phyloP scores from a whole-genome alignment of 805 yeast species.

The Starmerella ratchasimensis region DNA sequence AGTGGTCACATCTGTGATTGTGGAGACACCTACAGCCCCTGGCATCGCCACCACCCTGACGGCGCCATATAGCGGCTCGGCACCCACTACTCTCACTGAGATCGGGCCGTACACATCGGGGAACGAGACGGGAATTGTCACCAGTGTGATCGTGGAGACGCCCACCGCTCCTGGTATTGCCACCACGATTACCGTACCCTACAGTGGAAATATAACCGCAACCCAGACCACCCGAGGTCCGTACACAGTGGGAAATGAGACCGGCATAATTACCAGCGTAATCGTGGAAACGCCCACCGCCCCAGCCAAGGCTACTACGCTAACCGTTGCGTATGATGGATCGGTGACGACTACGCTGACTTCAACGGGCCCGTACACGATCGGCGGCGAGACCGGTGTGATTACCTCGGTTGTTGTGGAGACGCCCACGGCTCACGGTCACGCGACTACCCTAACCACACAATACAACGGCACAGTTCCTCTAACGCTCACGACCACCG shows the following conservation, averaged over 20 bases:
- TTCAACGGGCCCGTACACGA: background rate
- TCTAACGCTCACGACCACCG: slow-evolving; percentile 1
- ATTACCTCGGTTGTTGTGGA: background rate
- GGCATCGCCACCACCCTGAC: background rate
- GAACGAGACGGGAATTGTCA: background rate
- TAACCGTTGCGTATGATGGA: background rate
- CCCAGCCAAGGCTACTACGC: background rate
- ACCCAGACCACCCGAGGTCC: background rate
- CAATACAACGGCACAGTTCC: background rate
- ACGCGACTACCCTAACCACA: background rate
- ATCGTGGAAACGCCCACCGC: slow-evolving; percentile 2
- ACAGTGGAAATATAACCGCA: background rate
- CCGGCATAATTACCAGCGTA: background rate
- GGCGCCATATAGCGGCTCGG: background rate
- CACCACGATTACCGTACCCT: background rate
- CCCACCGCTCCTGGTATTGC: background rate
- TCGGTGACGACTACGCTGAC: slow-evolving; percentile 1
- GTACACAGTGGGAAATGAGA: background rate
- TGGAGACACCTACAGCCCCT: slow-evolving; percentile 3
- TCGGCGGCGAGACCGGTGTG: background rate
- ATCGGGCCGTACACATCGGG: background rate
- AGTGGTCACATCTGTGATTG: background rate
- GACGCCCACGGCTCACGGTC: slow-evolving; percentile 3
- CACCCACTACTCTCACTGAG: background rate
- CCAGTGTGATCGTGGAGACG: background rate